Evolutionary conservation across 768 basidiomycete genomes (phyloP), one percentile per base, ranked within the genome.

Genomic region (Cantharellus cinnabarinus): DNA sequence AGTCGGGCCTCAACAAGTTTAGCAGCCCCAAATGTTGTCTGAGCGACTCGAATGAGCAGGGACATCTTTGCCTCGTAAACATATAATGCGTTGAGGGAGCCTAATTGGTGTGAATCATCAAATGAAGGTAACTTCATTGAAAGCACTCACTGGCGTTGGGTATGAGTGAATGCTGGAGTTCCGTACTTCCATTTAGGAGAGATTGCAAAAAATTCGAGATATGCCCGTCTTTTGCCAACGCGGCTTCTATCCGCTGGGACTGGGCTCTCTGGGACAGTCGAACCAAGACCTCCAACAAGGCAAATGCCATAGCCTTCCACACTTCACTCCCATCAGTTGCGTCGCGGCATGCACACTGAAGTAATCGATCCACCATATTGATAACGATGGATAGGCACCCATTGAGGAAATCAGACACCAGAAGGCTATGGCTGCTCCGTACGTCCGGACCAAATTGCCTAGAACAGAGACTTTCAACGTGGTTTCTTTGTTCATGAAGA

Each of bases 61-160:
- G 91, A 87, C 79, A 94, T 83, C 70, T 94, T 94, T 10, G 91
- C 80, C 67, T 97, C 94, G 65, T 90, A 97, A 10, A 97, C 86
- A 70, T 95, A 98, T 44, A 93, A 73, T 0, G 89, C 76, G 65
- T 94, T 93, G 39, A 98, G 71, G 60, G 91, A 87, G 63, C 89
- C 94, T 94, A 51, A 29, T 39, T 52, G 50, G 42, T 4, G 5
- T 57, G 39, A 4, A 52, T 4, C 44, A 58, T 39, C 34, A 15
- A 57, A 7, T 42, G 14, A 57, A 57, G 7, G 5, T 14, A 10
- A 35, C 56, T 14, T 14, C 14, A 10, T 14, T 38, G 35, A 5
- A n/a, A 3, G 4, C 35, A 65, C 79, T 40, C 65, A 94, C 93
- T 86, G 56, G 93, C 89, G 71, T 97, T 91, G 34, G 90, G 85